Evolutionary conservation across 352 stramenopile genomes (phyloP), one percentile per base, ranked within the genome.

Genomic region (Aphanomyces cochlioides): DNA sequence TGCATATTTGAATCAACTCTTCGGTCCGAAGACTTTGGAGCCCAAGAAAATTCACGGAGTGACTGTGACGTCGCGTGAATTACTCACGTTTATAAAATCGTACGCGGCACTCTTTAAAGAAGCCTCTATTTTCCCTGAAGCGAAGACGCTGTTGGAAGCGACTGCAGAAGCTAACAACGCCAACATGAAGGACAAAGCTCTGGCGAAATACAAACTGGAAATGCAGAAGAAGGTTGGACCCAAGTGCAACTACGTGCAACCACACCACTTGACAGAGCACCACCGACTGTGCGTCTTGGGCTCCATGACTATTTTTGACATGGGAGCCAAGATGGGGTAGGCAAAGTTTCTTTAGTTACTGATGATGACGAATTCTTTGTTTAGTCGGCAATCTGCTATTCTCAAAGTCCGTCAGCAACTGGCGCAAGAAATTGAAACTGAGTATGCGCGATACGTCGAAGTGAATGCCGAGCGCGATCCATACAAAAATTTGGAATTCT

Each of bases 111-210:
- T 99, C 45, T 99, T 99, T 87, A 84, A 95, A 34, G 89, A 96
- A 60, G 96, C 93, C 21, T 95, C 90, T 8, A 93, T 96, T 61
- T 99, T 99, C 77, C 97, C 97, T 0, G 93, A 99, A 75, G 96
- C 97, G 4, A 97, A 97, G 81, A 99, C 97, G 39, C 82, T 99
- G 75, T 77, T 99, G 19, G 95, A 98, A 70, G 97, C 97, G 5
- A 99, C 97, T 6, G 94, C 96, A 0, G 87, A 97, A 71, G 96
- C 96, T 34, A 99, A 99, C 84, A 99, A 99, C 75, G 83, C 92
- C 43, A 99, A 99, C 81, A 88, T 89, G 78, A 80, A 82, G 37
- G 85, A 92, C 75, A 93, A 93, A 74, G 85, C 84, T 38, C 67
- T 95, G 61, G 72, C 79, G 64, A 85, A 86, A 47, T 99, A 99